A percentile compares a stretch with the other conserved stretches of the same genome.
Conservation (phyloP, 352 stramenopile genomes). For the Phytophthora tubulina region DNA sequence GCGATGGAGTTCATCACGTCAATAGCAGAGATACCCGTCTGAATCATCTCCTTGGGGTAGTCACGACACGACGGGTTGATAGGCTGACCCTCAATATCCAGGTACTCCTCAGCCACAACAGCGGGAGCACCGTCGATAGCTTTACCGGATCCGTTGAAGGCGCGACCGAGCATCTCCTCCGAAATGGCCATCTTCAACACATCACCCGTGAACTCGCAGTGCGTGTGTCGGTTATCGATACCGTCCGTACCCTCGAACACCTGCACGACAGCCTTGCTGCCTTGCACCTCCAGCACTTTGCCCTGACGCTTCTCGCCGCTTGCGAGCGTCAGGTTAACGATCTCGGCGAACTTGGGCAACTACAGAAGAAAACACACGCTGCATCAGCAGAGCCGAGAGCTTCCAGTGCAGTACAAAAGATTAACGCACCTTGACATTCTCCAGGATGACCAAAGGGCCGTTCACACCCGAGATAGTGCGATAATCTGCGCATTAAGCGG, state of each 20-base stretch:
- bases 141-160: slow-evolving; percentile 98
- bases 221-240: slow-evolving; percentile 99
- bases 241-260: slow-evolving; percentile 99
- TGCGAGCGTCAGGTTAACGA: slow-evolving; percentile 98
- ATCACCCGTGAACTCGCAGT: slow-evolving; percentile 99
- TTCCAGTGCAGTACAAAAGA: not conserved
- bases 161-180: slow-evolving; percentile 98
- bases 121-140: slow-evolving; percentile 97
- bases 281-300: slow-evolving; percentile 97
- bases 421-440: slow-evolving; percentile 97
- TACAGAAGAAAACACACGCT: slow-evolving; percentile 36
- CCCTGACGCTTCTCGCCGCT: slow-evolving; percentile 95
- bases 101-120: slow-evolving; percentile 98
- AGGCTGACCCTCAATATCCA: slow-evolving; percentile 99
- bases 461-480: slow-evolving; percentile 99
- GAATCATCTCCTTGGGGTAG: slow-evolving; percentile 99
- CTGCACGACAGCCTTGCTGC: slow-evolving; percentile 95
- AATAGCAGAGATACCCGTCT: slow-evolving; percentile 99
- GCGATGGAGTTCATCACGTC: slow-evolving; percentile 99
- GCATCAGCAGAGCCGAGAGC: slow-evolving; percentile 3
- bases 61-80: slow-evolving; percentile 99
- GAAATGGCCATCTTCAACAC: slow-evolving; percentile 99
- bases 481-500: slow-evolving; percentile 81
- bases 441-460: slow-evolving; percentile 98
- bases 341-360: slow-evolving; percentile 98